Evolutionary conservation across 148 eudicot species (phyloP).

Genomic region (Amaranthus cruentus): DNA sequence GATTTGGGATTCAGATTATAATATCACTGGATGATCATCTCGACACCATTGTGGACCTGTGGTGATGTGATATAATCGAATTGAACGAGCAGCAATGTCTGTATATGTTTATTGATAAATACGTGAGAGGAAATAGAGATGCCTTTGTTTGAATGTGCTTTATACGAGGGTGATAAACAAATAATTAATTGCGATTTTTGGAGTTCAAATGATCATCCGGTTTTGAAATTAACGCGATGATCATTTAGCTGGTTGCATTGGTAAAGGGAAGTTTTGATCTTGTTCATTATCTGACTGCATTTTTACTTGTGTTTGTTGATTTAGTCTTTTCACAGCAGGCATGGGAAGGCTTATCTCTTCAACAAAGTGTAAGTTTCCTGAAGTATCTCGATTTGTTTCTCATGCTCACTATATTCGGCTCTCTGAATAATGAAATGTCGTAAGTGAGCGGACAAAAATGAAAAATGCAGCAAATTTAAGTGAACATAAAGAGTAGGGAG

Average conservation of each 20-base stretch:
- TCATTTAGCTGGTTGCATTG: background rate
- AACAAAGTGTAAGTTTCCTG: constrained; percentile 84
- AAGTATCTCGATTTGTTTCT: constrained; percentile 17
- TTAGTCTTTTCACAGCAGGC: constrained; percentile 78
- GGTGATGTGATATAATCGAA: background rate
- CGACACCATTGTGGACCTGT: background rate
- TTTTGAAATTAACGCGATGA: background rate
- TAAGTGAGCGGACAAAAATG: too few species aligned
- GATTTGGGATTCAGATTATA: background rate
- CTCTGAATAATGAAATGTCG: background rate
- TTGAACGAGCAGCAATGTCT: too few species aligned
- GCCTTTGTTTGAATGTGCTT: background rate
- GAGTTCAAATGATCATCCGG: background rate
- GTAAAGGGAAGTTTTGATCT: background rate
- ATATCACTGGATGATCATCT: background rate
- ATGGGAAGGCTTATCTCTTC: constrained; percentile 97
- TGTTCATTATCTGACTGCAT: constrained; percentile 25
- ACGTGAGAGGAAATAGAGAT: background rate
- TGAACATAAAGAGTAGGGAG: too few species aligned
- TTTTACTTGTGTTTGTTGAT: constrained; percentile 39
- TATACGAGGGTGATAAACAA: background rate
- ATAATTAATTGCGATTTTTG: background rate
- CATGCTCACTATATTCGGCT: background rate
- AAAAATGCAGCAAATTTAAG: too few species aligned
- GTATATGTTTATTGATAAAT: background rate